Base-by-base conservation (phyloP, 2,329 filamentous ascomycete genomes). In the Cercospora berteroae region DNA sequence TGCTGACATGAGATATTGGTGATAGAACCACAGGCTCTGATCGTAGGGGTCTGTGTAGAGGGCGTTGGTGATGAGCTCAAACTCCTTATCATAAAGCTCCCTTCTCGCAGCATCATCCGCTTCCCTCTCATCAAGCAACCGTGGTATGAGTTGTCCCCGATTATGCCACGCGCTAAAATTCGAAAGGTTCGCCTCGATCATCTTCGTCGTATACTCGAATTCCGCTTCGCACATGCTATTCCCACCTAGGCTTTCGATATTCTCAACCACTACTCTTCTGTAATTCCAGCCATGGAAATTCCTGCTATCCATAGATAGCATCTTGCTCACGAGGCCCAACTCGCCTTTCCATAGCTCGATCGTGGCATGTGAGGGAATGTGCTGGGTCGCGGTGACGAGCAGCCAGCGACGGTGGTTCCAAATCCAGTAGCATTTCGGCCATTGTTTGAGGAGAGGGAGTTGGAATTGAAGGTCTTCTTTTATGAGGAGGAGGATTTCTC, bases 261-360 rank as follows among this genome's bases (percentile, higher is more conserved):
- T 86, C n/a, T 84, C 81, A 2, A 97, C 89, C 5, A 97, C 89
- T 63, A 88, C 86, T 57, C 93, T 88, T 62, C 95, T 86, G 78
- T 99, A 99, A 52, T 90, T 89, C 95, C 95, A 99, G 33, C 94
- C 95, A 77, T 98, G 95, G 77, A 97, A 99, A 77, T 99, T 99
- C 60, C 95, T 88, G 70, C 86, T 90, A 79, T 99, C 95, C 62
- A 89, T 87, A 66, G 84, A 86, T 56, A 99, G 84, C 94, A 99
- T 97, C 80, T 96, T 96, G 67, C 88, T 86, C 20, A 93, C 91
- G 8, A 98, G 83, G 0, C 83, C 88, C 18, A 99, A 86, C 79
- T 99, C 95, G 70, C 90, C 88, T 74, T 90, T 84, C 95, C 95
- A 99, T 60, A 97, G 83, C 44, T 83, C 80, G 23, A 86, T 84